phyloP scores from a whole-genome alignment of 2,329 filamentous ascomycete species.

The Tothia fuscella region DNA sequence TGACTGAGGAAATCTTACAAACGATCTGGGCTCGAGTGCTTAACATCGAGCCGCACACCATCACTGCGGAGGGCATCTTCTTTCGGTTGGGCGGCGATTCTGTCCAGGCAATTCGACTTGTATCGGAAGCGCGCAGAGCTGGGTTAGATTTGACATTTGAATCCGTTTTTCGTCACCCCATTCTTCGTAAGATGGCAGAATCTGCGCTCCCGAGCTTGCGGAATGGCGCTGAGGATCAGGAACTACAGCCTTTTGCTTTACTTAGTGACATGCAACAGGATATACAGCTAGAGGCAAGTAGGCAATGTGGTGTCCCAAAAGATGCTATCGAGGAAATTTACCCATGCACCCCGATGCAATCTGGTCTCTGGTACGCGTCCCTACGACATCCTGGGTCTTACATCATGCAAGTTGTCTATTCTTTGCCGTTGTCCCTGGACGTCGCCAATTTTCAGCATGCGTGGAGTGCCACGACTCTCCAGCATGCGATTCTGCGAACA shows the following conservation, averaged over 20 bases:
- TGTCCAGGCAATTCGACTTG: conserved; percentile 48
- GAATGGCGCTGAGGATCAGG: conserved; percentile 26
- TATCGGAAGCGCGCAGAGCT: conserved; percentile 39
- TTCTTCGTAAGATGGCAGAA: not conserved
- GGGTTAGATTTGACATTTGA: not conserved
- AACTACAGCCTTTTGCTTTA: conserved; percentile 24
- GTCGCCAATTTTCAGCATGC: conserved; percentile 22
- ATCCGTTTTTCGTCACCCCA: not conserved
- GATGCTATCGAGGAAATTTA: conserved; percentile 29
- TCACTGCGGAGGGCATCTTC: conserved; percentile 28
- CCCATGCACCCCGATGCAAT: conserved; percentile 75
- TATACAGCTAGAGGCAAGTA: conserved; percentile 21
- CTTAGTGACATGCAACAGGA: too few relatives aligned
- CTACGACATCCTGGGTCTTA: conserved; percentile 25
- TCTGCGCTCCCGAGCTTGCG: too few relatives aligned
- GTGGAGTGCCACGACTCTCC: conserved; percentile 22
- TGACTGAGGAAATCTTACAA: not conserved
- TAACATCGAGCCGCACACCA: not conserved
- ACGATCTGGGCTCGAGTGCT: not conserved
- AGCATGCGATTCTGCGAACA: conserved; percentile 28
- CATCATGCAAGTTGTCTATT: conserved; percentile 25
- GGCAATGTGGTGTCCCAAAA: conserved; percentile 19
- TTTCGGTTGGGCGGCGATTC: conserved; percentile 50
- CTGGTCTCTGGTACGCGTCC: conserved; percentile 58
- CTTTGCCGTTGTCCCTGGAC: conserved; percentile 21